These are phyloP conservation scores for Aspergillus ochraceoroseus DNA, from an alignment of 2,329 filamentous ascomycete genomes.

Conservation along the genomic window DNA sequence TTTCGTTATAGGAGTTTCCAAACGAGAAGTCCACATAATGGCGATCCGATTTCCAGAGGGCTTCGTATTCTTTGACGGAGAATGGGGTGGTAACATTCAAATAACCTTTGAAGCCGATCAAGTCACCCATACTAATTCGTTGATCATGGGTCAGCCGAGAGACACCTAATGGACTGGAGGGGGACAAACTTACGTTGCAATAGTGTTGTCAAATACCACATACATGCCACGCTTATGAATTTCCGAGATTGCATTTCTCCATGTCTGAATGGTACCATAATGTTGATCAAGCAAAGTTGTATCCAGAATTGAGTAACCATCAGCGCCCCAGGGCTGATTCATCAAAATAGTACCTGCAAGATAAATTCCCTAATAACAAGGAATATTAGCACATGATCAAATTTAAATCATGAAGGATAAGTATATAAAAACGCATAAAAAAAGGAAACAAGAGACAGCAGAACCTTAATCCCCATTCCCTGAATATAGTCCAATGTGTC, in stretches of 20 bases:
- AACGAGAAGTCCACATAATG: conserved; percentile 57
- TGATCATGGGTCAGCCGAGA: background rate
- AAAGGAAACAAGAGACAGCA: background rate
- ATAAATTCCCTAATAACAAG: conserved; percentile 49
- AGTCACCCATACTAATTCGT: conserved; percentile 48
- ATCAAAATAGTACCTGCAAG: conserved; percentile 61
- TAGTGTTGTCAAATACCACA: conserved; percentile 61
- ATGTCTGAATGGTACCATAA: conserved; percentile 55
- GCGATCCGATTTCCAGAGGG: conserved; percentile 52
- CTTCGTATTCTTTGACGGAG: conserved; percentile 52
- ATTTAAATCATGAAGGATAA: background rate
- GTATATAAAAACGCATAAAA: background rate
- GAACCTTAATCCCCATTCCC: conserved; percentile 59
- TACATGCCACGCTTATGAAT: conserved; percentile 62
- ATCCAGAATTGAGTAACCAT: conserved; percentile 58
- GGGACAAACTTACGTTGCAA: conserved; percentile 51
- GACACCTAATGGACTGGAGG: background rate
- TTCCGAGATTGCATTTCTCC: conserved; percentile 54
- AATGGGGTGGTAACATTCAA: conserved; percentile 57
- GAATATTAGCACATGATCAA: conserved; percentile 8
- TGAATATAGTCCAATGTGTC: conserved; percentile 61
- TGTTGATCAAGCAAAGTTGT: conserved; percentile 61
- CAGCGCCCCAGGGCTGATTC: conserved; percentile 60
- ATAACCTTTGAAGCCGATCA: conserved; percentile 59
- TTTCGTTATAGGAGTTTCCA: conserved; percentile 51